These are phyloP conservation scores for Baorangia bicolor DNA, from an alignment of 768 basidiomycete genomes.

Conservation along the genomic window DNA sequence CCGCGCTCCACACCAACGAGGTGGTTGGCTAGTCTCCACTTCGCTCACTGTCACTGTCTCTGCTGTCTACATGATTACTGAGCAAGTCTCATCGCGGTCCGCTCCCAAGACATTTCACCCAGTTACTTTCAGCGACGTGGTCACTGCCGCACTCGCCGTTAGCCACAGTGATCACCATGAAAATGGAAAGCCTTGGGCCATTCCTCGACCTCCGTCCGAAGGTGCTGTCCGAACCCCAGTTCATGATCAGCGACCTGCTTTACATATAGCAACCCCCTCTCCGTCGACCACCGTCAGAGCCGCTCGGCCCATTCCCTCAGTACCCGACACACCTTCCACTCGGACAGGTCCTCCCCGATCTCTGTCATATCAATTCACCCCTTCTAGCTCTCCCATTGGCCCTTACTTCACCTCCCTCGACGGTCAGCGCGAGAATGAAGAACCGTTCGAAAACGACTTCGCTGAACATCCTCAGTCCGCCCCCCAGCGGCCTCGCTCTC, in stretches of 20 bases:
- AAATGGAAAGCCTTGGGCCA: background rate
- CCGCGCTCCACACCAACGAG: background rate
- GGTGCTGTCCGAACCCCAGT: background rate
- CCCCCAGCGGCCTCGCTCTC: constrained; percentile 28
- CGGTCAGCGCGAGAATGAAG: constrained; percentile 28
- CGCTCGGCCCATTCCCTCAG: constrained; percentile 4
- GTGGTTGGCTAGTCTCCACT: background rate
- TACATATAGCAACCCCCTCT: constrained; percentile 16
- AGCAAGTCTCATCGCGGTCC: background rate
- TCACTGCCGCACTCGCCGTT: constrained; percentile 1
- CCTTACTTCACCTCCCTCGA: constrained; percentile 28
- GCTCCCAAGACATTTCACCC: background rate
- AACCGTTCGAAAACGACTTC: constrained; percentile 30
- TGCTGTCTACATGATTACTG: constrained; percentile 10
- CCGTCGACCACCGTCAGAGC: constrained; percentile 1
- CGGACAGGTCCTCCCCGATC: constrained; percentile 77
- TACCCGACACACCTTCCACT: constrained; percentile 50
- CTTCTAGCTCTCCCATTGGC: constrained; percentile 40
- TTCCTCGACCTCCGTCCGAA: background rate
- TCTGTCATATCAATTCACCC: constrained; percentile 61
- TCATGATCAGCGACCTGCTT: constrained; percentile 9
- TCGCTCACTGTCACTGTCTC: background rate
- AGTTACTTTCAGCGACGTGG: constrained; percentile 10
- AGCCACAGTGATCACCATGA: background rate
- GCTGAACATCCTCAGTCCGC: constrained; percentile 34